These are phyloP conservation scores for Zangia roseola DNA, from an alignment of 768 basidiomycete genomes.

Conservation along the genomic window DNA sequence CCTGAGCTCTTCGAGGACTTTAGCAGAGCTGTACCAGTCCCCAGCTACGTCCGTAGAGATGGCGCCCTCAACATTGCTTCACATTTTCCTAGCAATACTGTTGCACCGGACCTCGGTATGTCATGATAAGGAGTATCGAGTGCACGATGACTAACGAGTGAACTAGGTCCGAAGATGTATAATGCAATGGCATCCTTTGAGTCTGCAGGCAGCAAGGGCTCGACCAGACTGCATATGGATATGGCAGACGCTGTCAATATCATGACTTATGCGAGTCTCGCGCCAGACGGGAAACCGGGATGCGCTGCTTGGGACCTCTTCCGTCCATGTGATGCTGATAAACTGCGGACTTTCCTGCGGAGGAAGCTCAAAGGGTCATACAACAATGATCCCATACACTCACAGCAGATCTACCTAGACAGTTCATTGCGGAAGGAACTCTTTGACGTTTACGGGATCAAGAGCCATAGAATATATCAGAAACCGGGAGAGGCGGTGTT, in stretches of 20 bases:
- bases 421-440: slow-evolving; percentile 63
- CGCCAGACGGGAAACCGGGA: slow-evolving; percentile 61
- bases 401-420: slow-evolving; percentile 86
- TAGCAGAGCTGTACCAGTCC: slow-evolving; percentile 76
- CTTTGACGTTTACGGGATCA: slow-evolving; percentile 64
- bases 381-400: slow-evolving; percentile 84
- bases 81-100: slow-evolving; percentile 78
- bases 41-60: slow-evolving; percentile 87
- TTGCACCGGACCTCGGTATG: slow-evolving; percentile 79
- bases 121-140: neutral
- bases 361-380: slow-evolving; percentile 56
- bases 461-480: slow-evolving; percentile 84
- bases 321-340: slow-evolving; percentile 76
- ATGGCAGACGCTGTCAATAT: slow-evolving; percentile 94
- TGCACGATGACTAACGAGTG: slow-evolving; percentile 7
- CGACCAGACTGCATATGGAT: slow-evolving; percentile 91
- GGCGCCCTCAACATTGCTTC: slow-evolving; percentile 87
- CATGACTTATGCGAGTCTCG: slow-evolving; percentile 69
- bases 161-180: slow-evolving; percentile 89
- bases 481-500: slow-evolving; percentile 91
- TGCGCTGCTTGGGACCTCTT: slow-evolving; percentile 93
- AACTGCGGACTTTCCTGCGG: slow-evolving; percentile 71
- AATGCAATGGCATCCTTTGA: slow-evolving; percentile 80
- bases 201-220: slow-evolving; percentile 68
- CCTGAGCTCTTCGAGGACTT: slow-evolving; percentile 89